These are phyloP conservation scores for Buxus sempervirens DNA, from an alignment of 164 flowering plant species.

Conservation along the genomic window DNA sequence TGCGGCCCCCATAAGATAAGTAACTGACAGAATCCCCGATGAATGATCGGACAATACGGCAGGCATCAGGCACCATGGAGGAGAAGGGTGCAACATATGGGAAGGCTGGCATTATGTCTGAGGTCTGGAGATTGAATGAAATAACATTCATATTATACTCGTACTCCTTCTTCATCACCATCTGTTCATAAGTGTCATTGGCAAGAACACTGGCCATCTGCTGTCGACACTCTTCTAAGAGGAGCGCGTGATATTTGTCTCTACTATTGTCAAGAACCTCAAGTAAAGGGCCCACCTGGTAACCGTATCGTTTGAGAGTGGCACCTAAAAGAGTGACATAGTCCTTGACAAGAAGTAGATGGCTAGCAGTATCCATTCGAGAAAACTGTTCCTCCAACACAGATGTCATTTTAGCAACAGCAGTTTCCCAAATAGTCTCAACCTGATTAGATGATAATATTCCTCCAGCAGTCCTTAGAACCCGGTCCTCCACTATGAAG, in stretches of 20 bases:
- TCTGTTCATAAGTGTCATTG: slow-evolving; percentile 67
- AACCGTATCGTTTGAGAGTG: slow-evolving; percentile 78
- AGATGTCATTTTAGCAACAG: slow-evolving; percentile 59
- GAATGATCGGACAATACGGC: slow-evolving; percentile 76
- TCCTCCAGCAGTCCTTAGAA: slow-evolving; percentile 73
- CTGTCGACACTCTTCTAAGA: slow-evolving; percentile 67
- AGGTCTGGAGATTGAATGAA: slow-evolving; percentile 63
- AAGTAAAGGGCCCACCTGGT: slow-evolving; percentile 65
- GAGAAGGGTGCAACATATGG: slow-evolving; percentile 94
- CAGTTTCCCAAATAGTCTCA: slow-evolving; percentile 84
- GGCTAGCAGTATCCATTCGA: slow-evolving; percentile 68
- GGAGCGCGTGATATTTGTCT: slow-evolving; percentile 85
- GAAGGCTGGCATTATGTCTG: slow-evolving; percentile 84
- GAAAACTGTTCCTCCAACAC: slow-evolving; percentile 70
- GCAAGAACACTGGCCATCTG: slow-evolving; percentile 54
- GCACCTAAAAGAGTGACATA: slow-evolving; percentile 75
- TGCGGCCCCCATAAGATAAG: slow-evolving; percentile 62
- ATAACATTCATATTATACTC: slow-evolving; percentile 72
- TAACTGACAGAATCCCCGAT: slow-evolving; percentile 80
- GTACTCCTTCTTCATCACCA: slow-evolving; percentile 73
- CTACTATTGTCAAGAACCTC: slow-evolving; percentile 58
- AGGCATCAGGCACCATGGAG: slow-evolving; percentile 73
- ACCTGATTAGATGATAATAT: slow-evolving; percentile 55
- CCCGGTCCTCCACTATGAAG: slow-evolving; percentile 89
- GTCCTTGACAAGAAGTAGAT: slow-evolving; percentile 82